phyloP scores from a whole-genome alignment of 2,329 filamentous ascomycete genomes.

The Fusarium brachygibbosum region DNA sequence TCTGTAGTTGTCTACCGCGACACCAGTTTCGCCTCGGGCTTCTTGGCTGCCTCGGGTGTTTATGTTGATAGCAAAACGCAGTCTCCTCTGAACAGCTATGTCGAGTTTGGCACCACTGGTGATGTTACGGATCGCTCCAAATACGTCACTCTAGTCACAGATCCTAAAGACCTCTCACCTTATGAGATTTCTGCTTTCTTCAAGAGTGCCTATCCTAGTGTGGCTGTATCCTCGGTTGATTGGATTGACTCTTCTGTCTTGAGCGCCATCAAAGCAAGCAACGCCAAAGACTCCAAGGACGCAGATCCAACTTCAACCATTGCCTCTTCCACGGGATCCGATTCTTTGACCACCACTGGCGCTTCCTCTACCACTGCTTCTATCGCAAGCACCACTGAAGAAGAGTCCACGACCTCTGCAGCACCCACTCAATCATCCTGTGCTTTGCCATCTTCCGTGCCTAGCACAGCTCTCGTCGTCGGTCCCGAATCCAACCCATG shows the following conservation, averaged over 20 bases:
- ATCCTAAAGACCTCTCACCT: constrained; percentile 49
- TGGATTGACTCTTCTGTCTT: constrained; percentile 43
- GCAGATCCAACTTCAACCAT: constrained; percentile 1
- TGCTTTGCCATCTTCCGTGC: constrained; percentile 37
- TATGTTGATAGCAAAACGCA: constrained; percentile 52
- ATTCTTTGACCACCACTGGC: too few relatives aligned
- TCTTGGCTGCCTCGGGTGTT: constrained; percentile 55
- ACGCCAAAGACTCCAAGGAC: constrained; percentile 29
- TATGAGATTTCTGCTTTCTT: constrained; percentile 42
- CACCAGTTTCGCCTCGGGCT: constrained; percentile 52
- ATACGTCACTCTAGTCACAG: constrained; percentile 54
- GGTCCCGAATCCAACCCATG: constrained; percentile 55
- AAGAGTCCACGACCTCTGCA: constrained; percentile 4
- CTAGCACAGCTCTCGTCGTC: constrained; percentile 56
- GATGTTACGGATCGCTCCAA: constrained; percentile 49
- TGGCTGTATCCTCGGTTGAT: constrained; percentile 29
- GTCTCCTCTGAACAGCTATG: constrained; percentile 52
- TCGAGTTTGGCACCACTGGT: constrained; percentile 59
- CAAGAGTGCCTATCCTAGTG: constrained; percentile 20
- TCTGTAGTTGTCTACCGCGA: constrained; percentile 59
- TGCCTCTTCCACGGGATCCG: background rate
- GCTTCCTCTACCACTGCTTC: background rate
- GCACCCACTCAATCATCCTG: constrained; percentile 13
- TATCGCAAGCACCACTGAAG: background rate
- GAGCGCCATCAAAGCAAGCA: constrained; percentile 39